Evolutionary conservation across 257 asterid species (phyloP), one percentile per base, ranked within the genome.

Genomic region (Solanum sitiens): DNA sequence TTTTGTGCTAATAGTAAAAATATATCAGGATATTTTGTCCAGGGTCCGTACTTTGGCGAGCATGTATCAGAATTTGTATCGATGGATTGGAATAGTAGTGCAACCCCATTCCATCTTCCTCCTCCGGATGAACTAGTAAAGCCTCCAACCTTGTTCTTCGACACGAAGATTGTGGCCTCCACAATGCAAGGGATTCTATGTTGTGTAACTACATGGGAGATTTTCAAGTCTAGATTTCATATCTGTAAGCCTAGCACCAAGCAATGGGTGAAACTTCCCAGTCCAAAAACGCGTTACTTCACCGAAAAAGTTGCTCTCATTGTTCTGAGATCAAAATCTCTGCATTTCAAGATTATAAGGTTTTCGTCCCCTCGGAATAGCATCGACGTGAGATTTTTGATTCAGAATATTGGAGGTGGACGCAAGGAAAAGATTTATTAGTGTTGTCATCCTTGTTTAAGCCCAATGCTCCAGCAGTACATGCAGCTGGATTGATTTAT

Each of bases 331-430:
- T 68, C 77, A 21, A 33, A 6, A 7, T 89, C 90, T 23, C 75
- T 89, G 1, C 42, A 86, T 8, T 89, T 40, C 23, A 86, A 45
- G 42, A 86, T 86, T 3, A 45, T 89, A 13, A 86, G 89, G 35
- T 2, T 89, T 20, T 89, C 90, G 7, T 32, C 44, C 77, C 44
- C 77, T 32, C 13, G 7, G 6, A 16, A 27, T 27, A 27, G 30
- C 30, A 27, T 15, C 11, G 88, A 0, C 71, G 45, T 16, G 86
- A 89, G 25, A 30, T 89, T 3, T 89, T 89, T 83, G 87, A 89
- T 82, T 89, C 89, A 6, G 30, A 27, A 33, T 42, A 2, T 5
- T 86, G 89, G 91, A 11, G 47, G 3, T 89, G 91, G 91, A 79
- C 76, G 35, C 44, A 39, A 83, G 32, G 20, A 18, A 68, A 86